phyloP scores from a whole-genome alignment of 2,329 filamentous ascomycete species.

The Thelonectria olida region DNA sequence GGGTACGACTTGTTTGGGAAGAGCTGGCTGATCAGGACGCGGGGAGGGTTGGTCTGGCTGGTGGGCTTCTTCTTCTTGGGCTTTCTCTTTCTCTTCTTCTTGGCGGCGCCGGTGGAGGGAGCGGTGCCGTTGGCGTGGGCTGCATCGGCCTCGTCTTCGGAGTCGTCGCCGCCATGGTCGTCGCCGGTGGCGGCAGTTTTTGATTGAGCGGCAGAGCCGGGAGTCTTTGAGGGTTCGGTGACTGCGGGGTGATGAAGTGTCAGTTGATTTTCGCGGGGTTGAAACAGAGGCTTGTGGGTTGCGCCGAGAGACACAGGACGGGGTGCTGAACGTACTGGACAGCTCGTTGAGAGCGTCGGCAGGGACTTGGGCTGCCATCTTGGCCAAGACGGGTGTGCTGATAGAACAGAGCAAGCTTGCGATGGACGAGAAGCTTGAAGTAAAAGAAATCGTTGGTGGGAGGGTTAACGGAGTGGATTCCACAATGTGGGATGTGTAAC shows the following conservation, averaged over 20 bases:
- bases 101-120: conserved; percentile 48
- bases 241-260: conserved; percentile 44
- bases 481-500: conserved; percentile 33
- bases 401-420: conserved; percentile 23
- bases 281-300: not conserved
- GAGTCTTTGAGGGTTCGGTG: conserved; percentile 50
- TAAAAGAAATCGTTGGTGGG: conserved; percentile 34
- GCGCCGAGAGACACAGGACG: not conserved
- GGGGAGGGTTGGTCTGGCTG: conserved; percentile 77
- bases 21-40: conserved; percentile 74
- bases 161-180: conserved; percentile 60
- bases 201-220: conserved; percentile 52
- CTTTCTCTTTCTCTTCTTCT: conserved; percentile 76
- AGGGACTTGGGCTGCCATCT: conserved; percentile 55
- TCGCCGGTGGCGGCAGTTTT: conserved; percentile 51
- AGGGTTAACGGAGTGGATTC: conserved; percentile 16
- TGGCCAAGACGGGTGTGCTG: conserved; percentile 37
- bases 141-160: conserved; percentile 62
- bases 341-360: conserved; percentile 56
- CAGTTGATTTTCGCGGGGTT: not conserved
- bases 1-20: conserved; percentile 80
- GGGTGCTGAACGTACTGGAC: conserved; percentile 44
- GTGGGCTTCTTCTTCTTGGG: conserved; percentile 84
- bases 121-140: conserved; percentile 45
- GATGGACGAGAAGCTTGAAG: conserved; percentile 20